phyloP scores from a whole-genome alignment of 257 asterid species.

The Plantago major region DNA sequence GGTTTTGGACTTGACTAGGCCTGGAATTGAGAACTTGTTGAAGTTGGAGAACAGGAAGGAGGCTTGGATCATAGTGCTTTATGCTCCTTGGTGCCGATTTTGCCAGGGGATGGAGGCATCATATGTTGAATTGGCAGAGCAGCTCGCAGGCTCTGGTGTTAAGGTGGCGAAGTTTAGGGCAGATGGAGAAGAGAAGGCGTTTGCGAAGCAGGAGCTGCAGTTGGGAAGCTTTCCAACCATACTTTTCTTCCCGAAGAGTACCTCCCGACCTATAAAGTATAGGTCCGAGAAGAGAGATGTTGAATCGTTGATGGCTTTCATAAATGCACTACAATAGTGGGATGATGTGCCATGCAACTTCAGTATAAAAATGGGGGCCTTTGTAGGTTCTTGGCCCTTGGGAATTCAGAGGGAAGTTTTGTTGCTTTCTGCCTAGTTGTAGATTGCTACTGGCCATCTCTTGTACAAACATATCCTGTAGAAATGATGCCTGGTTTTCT shows the following conservation, averaged over 20 bases:
- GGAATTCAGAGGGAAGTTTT: too few relatives aligned
- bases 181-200: slow-evolving; percentile 74
- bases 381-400: too few relatives aligned
- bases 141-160: slow-evolving; percentile 48
- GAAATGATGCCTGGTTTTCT: too few relatives aligned
- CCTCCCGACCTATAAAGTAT: slow-evolving; percentile 56
- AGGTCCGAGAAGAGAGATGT: slow-evolving; percentile 79
- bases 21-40: slow-evolving; percentile 47
- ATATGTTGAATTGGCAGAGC: slow-evolving; percentile 53
- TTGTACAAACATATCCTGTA: too few relatives aligned
- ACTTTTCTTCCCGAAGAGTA: slow-evolving; percentile 64
- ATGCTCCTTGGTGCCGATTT: slow-evolving; percentile 57
- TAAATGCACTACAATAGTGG: slow-evolving; percentile 55
- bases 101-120: slow-evolving; percentile 84
- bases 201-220: slow-evolving; percentile 59
- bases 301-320: slow-evolving; percentile 61
- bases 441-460: too few relatives aligned
- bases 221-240: slow-evolving; percentile 75
- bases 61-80: slow-evolving; percentile 43
- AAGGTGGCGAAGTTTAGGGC: slow-evolving; percentile 74
- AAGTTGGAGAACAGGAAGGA: slow-evolving; percentile 34
- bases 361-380: not conserved
- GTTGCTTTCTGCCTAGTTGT: too few relatives aligned
- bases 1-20: slow-evolving; percentile 31
- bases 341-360: slow-evolving; percentile 3